Percentiles rank a stretch among this genome's conserved stretches.
Conservation (phyloP, 2,329 filamentous ascomycete genomes). For the Fusarium lateritium region DNA sequence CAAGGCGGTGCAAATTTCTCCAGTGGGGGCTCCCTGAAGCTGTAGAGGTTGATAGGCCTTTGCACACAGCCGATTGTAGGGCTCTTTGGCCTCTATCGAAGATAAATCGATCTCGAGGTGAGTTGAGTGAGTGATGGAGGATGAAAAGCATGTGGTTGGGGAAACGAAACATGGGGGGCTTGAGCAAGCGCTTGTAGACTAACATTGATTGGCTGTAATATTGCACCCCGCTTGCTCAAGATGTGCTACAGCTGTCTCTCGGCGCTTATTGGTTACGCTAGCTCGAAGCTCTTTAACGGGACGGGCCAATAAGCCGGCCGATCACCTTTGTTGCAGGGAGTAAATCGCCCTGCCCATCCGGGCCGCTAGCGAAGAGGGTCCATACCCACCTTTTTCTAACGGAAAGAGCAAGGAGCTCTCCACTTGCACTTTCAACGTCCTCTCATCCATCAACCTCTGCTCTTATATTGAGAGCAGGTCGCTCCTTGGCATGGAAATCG, state of each 20-base stretch:
- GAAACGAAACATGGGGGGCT: constrained; percentile 44
- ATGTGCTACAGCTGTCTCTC: constrained; percentile 51
- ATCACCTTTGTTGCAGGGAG: constrained; percentile 56
- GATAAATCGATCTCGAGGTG: constrained; percentile 26
- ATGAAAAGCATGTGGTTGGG: constrained; percentile 54
- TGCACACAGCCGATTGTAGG: background rate
- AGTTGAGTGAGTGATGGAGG: constrained; percentile 35
- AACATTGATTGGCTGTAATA: constrained; percentile 23
- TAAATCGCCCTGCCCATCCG: constrained; percentile 54
- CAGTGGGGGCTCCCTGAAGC: constrained; percentile 18
- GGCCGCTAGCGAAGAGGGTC: constrained; percentile 44
- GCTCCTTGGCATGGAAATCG: constrained; percentile 20
- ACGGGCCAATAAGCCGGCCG: constrained; percentile 53
- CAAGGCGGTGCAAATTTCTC: constrained; percentile 23
- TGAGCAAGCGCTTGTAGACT: constrained; percentile 34
- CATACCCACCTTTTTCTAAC: constrained; percentile 26
- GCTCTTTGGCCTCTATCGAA: constrained; percentile 6
- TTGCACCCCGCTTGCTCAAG: constrained; percentile 29
- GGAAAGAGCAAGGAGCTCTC: constrained; percentile 32
- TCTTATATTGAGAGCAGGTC: constrained; percentile 12
- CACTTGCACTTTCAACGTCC: constrained; percentile 1
- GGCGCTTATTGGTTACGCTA: constrained; percentile 55
- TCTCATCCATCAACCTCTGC: constrained; percentile 29
- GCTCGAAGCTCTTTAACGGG: constrained; percentile 45
- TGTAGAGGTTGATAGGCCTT: constrained; percentile 8